Base-by-base conservation (phyloP, 2,329 filamentous ascomycete genomes). In the Cercospora sesami region DNA sequence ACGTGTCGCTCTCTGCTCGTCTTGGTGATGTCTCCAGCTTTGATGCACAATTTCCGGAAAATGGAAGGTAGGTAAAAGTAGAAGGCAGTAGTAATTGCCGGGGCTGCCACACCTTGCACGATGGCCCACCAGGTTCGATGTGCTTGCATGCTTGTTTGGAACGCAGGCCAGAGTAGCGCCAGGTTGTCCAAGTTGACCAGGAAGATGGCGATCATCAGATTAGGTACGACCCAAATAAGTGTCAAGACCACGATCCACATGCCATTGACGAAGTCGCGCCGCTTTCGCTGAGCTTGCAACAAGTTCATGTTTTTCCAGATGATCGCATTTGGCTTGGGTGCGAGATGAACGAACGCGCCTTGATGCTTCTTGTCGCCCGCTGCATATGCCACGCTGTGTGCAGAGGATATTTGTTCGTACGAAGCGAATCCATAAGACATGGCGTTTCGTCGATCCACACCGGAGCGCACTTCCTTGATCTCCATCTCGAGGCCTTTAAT, bases 221-320 rank as follows among this genome's bases (percentile, higher is more conserved):
- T 99, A 71, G 95, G 94, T 3, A 87, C 93, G 69, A 96, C 90
- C 91, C 94, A 99, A 7, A 96, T 77, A 1, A 96, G 68, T 0
- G 94, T 98, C 63, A 99, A 81, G 0, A 94, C 74, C 3, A 86
- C 82, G 51, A 97, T 90, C 93, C 94, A 97, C 65, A 97, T 79
- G 68, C 91, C 91, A 80, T 95, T 96, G 75, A 93, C 84, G 69
- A 94, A 85, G 45, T 90, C 85, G 74, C 90, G 90, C 82, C 90
- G 91, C 69, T 86, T 86, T 63, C 94, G 87, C 0, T 89, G 86
- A 30, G 86, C 83, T 45, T 89, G 89, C 16, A 85, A 87, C 66
- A 98, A 82, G 5, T 88, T 86, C 82, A 99, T 86, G 75, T 99
- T 99, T 78, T 93, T 90, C 95, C 95, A 99, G 72, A 99, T 96